Evolutionary conservation across 169 alveolate species (phyloP).

Genomic region (Amoebophrya sp.): DNA sequence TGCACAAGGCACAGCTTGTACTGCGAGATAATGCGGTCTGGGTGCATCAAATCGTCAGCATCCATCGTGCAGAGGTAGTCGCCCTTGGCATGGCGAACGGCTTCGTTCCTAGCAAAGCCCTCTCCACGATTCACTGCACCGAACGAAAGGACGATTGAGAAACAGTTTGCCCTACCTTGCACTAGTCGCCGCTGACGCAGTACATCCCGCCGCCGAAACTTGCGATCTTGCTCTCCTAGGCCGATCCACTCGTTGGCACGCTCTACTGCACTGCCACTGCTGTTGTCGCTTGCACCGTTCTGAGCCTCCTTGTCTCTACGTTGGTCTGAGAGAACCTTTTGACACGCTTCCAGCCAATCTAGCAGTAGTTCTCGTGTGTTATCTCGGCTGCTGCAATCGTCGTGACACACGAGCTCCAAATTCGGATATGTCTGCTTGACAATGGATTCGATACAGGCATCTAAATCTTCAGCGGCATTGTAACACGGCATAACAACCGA

Average conservation of each 20-base stretch:
- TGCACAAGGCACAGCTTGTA: background rate
- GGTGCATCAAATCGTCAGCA: background rate
- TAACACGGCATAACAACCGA: background rate
- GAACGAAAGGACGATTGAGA: background rate
- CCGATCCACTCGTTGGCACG: background rate
- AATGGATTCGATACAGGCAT: background rate
- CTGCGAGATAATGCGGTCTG: background rate
- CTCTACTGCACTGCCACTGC: background rate
- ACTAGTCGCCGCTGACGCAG: background rate
- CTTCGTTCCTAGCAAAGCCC: background rate
- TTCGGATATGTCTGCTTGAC: background rate
- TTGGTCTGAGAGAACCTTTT: background rate
- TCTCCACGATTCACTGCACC: background rate
- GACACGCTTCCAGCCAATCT: background rate
- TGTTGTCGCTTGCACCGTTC: background rate
- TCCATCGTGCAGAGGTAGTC: background rate
- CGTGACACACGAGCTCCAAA: background rate
- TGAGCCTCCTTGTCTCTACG: background rate
- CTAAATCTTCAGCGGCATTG: background rate
- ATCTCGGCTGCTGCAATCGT: background rate
- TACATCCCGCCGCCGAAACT: background rate
- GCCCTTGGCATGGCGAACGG: background rate
- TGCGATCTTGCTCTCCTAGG: background rate
- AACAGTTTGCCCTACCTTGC: background rate
- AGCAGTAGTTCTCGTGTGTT: background rate